Evolutionary conservation across 1,284 basidiomycete genomes (phyloP), one percentile per base, ranked within the genome.

Genomic region (Erythrobasidium hasegawianum): DNA sequence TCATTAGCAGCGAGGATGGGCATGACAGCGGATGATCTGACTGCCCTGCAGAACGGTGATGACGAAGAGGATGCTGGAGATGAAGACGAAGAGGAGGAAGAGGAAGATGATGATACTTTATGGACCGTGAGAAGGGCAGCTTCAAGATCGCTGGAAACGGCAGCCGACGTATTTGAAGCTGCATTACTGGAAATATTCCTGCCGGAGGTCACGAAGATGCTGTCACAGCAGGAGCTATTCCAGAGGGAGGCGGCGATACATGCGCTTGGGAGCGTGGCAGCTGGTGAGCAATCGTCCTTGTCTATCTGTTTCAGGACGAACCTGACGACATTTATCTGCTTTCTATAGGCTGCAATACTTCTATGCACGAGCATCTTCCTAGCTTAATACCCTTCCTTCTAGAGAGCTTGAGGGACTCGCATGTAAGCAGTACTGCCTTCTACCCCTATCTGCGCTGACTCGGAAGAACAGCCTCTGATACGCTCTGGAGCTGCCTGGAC

Each of bases 401-500:
- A 76, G 88, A 86, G 72, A 90, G 88, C 39, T 81, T 99, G 67
- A 88, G 87, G 71, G 93, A 98, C 79, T 81, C 88, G 53, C 97
- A 97, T 85, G 90, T 89, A 72, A 61, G 78, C 52, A 43, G 16
- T 22, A 27, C 10, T 20, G 4, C 20, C n/a, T n/a, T n/a, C n/a
- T n/a, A n/a, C n/a, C n/a, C n/a, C n/a, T n/a, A n/a, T n/a, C n/a
- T n/a, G n/a, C n/a, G n/a, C n/a, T n/a, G n/a, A n/a, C n/a, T n/a
- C n/a, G n/a, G n/a, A n/a, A n/a, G n/a, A n/a, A 11, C 13, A 93
- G 88, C 95, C 96, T 33, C 85, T 98, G 29, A 91, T 99, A 7
- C 88, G 96, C 60, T 97, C 94, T 13, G 98, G 98, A 77, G 93
- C 95, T n/a, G 98, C 96, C 77, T 99, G 96, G 96, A 97, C 95